Percentiles rank a stretch among this genome's conserved stretches.
Conservation (phyloP, 2,329 filamentous ascomycete species). For the Zarea fungicola region DNA sequence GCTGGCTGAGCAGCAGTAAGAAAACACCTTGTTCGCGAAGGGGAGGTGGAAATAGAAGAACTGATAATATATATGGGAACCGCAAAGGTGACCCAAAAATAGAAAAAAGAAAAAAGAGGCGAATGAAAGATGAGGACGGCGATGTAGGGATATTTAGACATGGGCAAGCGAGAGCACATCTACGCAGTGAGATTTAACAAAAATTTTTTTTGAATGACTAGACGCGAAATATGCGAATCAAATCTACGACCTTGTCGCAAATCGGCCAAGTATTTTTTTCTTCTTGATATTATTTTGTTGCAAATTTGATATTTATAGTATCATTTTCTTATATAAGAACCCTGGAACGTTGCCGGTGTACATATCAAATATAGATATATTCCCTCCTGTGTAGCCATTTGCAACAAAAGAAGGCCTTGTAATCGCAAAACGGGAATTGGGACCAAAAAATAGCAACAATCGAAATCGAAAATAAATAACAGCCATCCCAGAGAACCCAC, state of each 20-base stretch:
- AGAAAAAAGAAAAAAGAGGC: background rate
- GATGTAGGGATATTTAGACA: constrained; percentile 1
- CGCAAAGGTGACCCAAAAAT: background rate
- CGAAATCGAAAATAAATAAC: no score
- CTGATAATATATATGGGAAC: background rate
- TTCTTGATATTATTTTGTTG: no score
- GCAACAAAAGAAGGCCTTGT: background rate
- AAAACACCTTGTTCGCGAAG: background rate
- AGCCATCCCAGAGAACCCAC: no score
- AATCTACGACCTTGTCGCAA: no score
- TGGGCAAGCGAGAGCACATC: background rate
- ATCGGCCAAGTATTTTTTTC: no score
- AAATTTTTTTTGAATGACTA: no score
- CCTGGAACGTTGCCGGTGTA: no score
- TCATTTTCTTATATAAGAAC: background rate
- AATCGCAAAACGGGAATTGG: background rate
- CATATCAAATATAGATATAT: background rate
- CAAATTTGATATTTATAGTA: no score
- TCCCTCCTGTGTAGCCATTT: background rate
- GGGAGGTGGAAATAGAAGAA: background rate
- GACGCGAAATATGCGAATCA: no score
- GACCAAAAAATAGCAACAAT: no score
- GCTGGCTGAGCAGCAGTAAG: constrained; percentile 27
- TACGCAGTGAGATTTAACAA: no score
- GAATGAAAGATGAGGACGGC: no score